Base-by-base conservation (phyloP, 2,329 filamentous ascomycete genomes). In the Pestalotiopsis sp. region DNA sequence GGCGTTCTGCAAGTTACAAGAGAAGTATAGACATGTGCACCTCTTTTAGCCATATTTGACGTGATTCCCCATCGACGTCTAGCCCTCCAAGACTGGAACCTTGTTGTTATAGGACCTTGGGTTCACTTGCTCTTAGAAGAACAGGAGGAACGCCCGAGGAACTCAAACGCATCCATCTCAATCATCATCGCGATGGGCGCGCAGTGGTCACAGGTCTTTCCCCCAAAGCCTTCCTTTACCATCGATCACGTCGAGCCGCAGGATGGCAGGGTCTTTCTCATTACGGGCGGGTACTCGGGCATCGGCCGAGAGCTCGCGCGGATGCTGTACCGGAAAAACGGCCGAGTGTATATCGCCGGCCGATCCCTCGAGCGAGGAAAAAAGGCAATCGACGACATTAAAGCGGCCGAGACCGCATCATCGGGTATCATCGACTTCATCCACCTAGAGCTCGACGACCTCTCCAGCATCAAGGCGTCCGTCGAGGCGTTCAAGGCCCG, bases 401-500 rank as follows among this genome's bases (percentile, higher is more conserved):
- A 63, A 41, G 61, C 61, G 4, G 38, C 25, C 27, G 61, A 17
- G n/a, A 5, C 25, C 17, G 27, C n/a, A 14, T 36, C 31, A 38
- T 17, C 12, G 2, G 61, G 61, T 2, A 31, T 7, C 4, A 3
- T 63, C 17, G 17, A 14, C 3, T 71, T 76, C 4, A 63, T 77
- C 14, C 61, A 71, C 2, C 63, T 79, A 3, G 74, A 79, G 13
- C 71, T 78, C 3, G 72, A 71, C 5, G 75, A 73, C 0, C 68
- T 78, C 0, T 71, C 70, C 1, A 77, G 74, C 2, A 75, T 80
- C 13, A 72, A 74, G 4, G n/a, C 69, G 9, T 70, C 74, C 4
- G 75, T 74, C 14, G 66, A 65, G 1, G 56, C 74, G 3, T 72
- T 80, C 5, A 65, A 69, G 4, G 57, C 69, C 1, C 71, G 67